A percentile compares a stretch with the other conserved stretches of the same genome.
Evolutionary conservation across 2,329 filamentous ascomycete genomes (phyloP).

Genomic region (Fusarium duplospermum): DNA sequence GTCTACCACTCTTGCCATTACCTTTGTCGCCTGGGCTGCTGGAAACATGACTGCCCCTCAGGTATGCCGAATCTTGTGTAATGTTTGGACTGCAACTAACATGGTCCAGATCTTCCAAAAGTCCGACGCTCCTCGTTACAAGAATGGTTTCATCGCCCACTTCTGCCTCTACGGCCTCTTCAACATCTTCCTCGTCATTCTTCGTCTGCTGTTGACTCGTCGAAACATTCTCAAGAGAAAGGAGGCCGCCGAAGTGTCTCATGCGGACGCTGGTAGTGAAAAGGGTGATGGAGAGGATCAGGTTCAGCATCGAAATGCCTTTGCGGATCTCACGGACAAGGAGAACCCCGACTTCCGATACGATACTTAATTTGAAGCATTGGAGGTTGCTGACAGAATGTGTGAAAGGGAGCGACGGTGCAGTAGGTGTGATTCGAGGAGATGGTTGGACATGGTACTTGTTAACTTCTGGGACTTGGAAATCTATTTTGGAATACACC

Average conservation of each 20-base stretch:
- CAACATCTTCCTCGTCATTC: neutral
- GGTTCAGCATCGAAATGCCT: neutral
- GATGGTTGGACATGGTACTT: neutral
- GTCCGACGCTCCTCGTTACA: neutral
- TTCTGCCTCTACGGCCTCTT: neutral
- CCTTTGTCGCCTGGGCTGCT: neutral
- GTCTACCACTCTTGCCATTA: neutral
- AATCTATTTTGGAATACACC: neutral
- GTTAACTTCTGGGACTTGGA: neutral
- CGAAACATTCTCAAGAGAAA: neutral
- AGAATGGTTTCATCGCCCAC: neutral
- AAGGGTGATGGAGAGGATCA: neutral
- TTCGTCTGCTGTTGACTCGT: neutral
- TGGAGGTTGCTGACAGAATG: neutral
- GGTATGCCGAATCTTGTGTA: neutral
- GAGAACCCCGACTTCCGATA: slow-evolving; percentile 4
- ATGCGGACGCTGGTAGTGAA: neutral
- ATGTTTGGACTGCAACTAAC: neutral
- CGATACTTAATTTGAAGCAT: neutral
- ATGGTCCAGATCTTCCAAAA: neutral
- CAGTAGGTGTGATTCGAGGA: neutral
- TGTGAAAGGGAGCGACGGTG: neutral
- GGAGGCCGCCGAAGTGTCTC: neutral
- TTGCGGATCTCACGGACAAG: neutral
- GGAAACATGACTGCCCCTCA: slow-evolving; percentile 2